Conservation (phyloP, 2,329 filamentous ascomycete species). For the Calonectria multiphialidica region DNA sequence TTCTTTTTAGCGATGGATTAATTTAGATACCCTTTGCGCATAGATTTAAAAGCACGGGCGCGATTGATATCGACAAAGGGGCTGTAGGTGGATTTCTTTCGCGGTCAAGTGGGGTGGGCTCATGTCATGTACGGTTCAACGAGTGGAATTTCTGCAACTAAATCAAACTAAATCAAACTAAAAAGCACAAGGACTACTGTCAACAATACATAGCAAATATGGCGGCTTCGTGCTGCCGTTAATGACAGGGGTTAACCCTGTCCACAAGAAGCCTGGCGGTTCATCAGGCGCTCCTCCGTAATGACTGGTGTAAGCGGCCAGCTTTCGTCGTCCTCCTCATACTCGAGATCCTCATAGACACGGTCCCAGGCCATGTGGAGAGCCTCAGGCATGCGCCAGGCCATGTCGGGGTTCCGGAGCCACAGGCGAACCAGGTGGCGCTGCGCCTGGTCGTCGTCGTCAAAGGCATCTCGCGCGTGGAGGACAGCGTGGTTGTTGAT, state of each 20-base stretch:
- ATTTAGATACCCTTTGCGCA: too few relatives aligned
- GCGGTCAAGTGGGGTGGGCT: too few relatives aligned
- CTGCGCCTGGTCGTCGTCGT: neutral
- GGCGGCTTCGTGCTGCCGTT: too few relatives aligned
- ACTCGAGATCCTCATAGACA: neutral
- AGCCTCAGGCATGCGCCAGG: neutral
- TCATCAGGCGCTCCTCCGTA: neutral
- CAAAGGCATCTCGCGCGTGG: slow-evolving; percentile 62
- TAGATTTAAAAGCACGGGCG: too few relatives aligned
- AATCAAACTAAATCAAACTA: neutral
- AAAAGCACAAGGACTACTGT: neutral
- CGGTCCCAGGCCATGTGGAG: slow-evolving; percentile 7
- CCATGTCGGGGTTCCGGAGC: slow-evolving; percentile 15
- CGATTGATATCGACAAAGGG: too few relatives aligned
- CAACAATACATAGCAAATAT: too few relatives aligned
- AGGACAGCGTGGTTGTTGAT: slow-evolving; percentile 67
- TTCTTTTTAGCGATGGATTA: neutral
- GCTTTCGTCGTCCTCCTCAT: neutral
- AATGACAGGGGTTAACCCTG: neutral
- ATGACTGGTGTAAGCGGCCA: neutral
- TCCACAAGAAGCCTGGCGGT: neutral
- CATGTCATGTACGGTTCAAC: too few relatives aligned
- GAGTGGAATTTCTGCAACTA: neutral
- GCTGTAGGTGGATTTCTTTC: too few relatives aligned
- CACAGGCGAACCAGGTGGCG: slow-evolving; percentile 16